phyloP scores from a whole-genome alignment of 306 rosid species.

The Lagenaria siceraria region DNA sequence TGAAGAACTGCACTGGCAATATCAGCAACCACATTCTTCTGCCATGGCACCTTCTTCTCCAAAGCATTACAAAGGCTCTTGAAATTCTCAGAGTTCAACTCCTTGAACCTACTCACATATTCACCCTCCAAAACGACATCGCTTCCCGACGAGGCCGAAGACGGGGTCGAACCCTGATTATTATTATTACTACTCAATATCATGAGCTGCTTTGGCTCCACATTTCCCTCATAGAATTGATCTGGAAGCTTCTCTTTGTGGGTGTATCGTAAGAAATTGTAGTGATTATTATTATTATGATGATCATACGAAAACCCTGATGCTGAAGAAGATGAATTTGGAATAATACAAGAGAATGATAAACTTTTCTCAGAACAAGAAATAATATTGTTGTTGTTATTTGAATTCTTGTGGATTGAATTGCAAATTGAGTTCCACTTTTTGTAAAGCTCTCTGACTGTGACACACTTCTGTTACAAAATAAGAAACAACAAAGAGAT shows the following conservation, averaged over 20 bases:
- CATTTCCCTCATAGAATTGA: conserved; percentile 23
- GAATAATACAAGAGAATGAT: conserved; percentile 39
- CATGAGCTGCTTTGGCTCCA: conserved; percentile 28
- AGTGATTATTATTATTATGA: background rate
- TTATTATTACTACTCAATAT: conserved; percentile 18
- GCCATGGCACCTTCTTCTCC: conserved; percentile 78
- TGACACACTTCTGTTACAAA: conserved; percentile 44
- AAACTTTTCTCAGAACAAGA: conserved; percentile 32
- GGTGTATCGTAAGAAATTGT: background rate
- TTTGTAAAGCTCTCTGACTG: conserved; percentile 54
- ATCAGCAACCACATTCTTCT: conserved; percentile 50
- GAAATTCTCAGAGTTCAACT: conserved; percentile 47
- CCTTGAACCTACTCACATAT: conserved; percentile 42
- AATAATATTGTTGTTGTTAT: conserved; percentile 11
- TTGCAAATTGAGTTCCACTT: conserved; percentile 63
- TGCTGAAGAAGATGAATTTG: conserved; percentile 55
- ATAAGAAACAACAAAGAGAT: conserved; percentile 2
- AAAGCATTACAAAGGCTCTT: conserved; percentile 53
- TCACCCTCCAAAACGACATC: conserved; percentile 54
- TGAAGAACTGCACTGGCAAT: conserved; percentile 57
- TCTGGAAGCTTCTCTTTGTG: background rate
- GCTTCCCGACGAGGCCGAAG: conserved; percentile 44
- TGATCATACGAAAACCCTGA: conserved; percentile 60
- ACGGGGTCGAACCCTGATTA: conserved; percentile 43
- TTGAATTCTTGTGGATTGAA: conserved; percentile 44